Evolutionary conservation across 2,329 filamentous ascomycete genomes (phyloP), one percentile per base, ranked within the genome.

Genomic region (Bipolaris victoriae): DNA sequence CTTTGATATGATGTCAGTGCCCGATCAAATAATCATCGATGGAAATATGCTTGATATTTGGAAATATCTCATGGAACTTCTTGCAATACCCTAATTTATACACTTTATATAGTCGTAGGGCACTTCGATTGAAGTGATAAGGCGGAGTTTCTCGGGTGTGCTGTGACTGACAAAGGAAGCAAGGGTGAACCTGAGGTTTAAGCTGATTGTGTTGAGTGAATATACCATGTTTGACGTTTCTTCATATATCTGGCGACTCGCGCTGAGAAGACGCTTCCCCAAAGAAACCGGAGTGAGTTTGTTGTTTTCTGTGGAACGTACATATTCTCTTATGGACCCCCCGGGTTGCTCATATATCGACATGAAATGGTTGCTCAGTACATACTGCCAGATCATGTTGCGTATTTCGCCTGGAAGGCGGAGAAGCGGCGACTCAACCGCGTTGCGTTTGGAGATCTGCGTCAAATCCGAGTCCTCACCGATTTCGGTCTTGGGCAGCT

Each of bases 361-460:
- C 7, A 15, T 31, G 13, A 9, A 9, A 22, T 16, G n/a, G 48
- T 5, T 44, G 24, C 7, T 45, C 13, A 37, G 24, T 7, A 43
- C 15, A 53, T 44, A 59, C 10, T n/a, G 1, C 54, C 58, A 67
- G 33, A 66, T 67, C 20, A 52, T 58, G 31, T 52, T 52, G 20
- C 62, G 56, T 10, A 66, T 41, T 18, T 66, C 60, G 13, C 46
- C 53, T 7, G 64, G 64, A 11, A 65, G 58, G 5, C 31, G 29
- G 10, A 66, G 57, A 4, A 66, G 55, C 9, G 62, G 58, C 6
- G 62, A 66, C 5, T 57, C 29, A 1, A 20, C 15, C 1, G 54
- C 47, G 33, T 66, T 66, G 15, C n/a, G 26, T 41, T 56, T 45
- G 7, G 55, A 54, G 2, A 55, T 36, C 10, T 48, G 22, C 58